Base-by-base conservation (phyloP, 345 rosid genomes). In the Eucalyptus pauciflora region DNA sequence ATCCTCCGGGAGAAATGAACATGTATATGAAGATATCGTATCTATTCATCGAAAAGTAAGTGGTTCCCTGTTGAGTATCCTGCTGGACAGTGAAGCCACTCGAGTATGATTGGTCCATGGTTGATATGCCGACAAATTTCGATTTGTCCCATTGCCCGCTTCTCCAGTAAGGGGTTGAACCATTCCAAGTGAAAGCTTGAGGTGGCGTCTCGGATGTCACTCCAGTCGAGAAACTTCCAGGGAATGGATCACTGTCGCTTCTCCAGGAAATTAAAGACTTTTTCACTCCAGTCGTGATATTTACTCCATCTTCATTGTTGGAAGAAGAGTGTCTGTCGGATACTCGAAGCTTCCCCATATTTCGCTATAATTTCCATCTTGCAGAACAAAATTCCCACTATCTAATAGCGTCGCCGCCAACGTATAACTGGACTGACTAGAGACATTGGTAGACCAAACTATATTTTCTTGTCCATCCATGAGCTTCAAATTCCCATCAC, bases 311-410 rank as follows among this genome's bases (percentile, higher is more conserved):
- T 91, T 92, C 95, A 93, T 93, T 29, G 87, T 91, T 5, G 91
- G 89, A 15, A 93, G 85, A 86, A 92, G 17, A 33, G 92, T 93
- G 87, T 92, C 94, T 1, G 91, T 86, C 11, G 93, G 94, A 79
- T 90, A 22, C 80, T 91, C 93, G 45, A 92, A 93, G 67, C 93
- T 92, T 64, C 92, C 92, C 95, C 93, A 93, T 33, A 90, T 86
- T 4, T 51, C 18, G 11, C 87, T 11, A 13, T 86, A 89, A 41
- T 27, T 49, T 31, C 37, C 58, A 25, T 54, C 86, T 85, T 64
- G 88, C 49, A 93, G 79, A 37, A 92, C 93, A 5, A 93, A 87
- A 50, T 93, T 92, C 16, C 94, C 95, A 14, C 88, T 86, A 22
- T 76, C 94, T 48, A 90, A 50, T 80, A 93, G 67, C n/a, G n/a